Base-by-base conservation (phyloP, 2,329 filamentous ascomycete species). In the Fusarium annulatum region DNA sequence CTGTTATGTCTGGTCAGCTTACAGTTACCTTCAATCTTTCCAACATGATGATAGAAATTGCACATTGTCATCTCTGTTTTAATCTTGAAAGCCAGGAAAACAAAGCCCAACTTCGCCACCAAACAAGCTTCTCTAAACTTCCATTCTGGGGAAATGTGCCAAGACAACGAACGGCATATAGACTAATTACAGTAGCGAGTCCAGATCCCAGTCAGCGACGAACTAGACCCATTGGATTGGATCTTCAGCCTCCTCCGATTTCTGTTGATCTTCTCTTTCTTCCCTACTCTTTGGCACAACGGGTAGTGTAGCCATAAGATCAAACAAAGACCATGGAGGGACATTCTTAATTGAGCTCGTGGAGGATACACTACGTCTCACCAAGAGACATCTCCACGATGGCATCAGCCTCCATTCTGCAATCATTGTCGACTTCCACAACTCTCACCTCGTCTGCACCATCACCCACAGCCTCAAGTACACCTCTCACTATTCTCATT, bases 401-500 rank as follows among this genome's bases (percentile, higher is more conserved):
- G 76, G 66, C 64, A 38, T 63, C 63, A 53, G 61, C 64, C 16
- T 61, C 71, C 23, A 21, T 60, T 61, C 46, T 64, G 28, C 67
- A 70, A 58, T 65, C 73, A 26, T 51, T 63, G 57, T 66, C 64
- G 19, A 45, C 65, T 52, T 59, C 70, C 16, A 28, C 56, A 36
- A 64, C 71, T 8, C 39, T 72, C 30, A 53, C 69, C 26, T 52
- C 64, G 26, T 61, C 61, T 19, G 30, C 59, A 2, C 41, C 68
- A 26, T 61, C 69, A 19, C 51, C 74, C 41, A 63, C 71, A 16
- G 72, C 71, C 30, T 68, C 77, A 9, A 69, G 76, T 11, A 75
- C 73, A 11, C 74, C 80, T 8, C 77, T 82, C 23, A 77, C 71
- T 16, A 70, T 83, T 41, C 69, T 81, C 48, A 64, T 83, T 59